Conservation (phyloP, 2,329 filamentous ascomycete genomes). For the Lachnellula occidentalis region DNA sequence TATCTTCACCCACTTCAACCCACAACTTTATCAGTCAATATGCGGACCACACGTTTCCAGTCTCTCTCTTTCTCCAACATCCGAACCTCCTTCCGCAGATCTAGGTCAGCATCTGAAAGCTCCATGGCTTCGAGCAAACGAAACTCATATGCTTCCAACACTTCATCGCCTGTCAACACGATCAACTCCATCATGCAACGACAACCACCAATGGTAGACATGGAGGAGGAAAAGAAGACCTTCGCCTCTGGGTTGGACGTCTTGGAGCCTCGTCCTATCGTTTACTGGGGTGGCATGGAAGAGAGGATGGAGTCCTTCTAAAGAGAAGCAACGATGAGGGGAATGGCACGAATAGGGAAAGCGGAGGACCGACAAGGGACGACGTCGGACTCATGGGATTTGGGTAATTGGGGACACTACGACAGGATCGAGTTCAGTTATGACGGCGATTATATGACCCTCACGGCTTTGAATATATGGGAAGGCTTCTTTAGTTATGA, state of each 20-base stretch:
- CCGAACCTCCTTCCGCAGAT: conserved; percentile 49
- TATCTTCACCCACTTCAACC: not conserved
- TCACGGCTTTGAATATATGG: conserved; percentile 15
- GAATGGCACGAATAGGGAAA: not conserved
- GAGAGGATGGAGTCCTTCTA: conserved; percentile 44
- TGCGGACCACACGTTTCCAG: conserved; percentile 29
- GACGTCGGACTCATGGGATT: not conserved
- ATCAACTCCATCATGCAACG: conserved; percentile 56
- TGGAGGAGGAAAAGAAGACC: conserved; percentile 51
- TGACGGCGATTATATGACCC: conserved; percentile 12
- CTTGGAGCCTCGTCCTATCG: conserved; percentile 56
- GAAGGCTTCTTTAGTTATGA: conserved; percentile 3
- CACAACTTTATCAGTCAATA: conserved; percentile 15
- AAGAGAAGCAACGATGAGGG: not conserved
- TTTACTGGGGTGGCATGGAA: conserved; percentile 59
- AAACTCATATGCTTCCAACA: conserved; percentile 39
- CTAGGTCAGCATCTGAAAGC: conserved; percentile 34
- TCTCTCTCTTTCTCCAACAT: conserved; percentile 47
- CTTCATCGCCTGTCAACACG: conserved; percentile 38
- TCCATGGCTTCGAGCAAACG: conserved; percentile 26
- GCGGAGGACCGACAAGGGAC: not conserved
- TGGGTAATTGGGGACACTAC: conserved; percentile 9
- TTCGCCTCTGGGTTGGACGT: conserved; percentile 50
- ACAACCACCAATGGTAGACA: conserved; percentile 51
- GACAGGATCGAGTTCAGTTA: conserved; percentile 18